A percentile compares a stretch with the other conserved stretches of the same genome.
Evolutionary conservation across 1,284 basidiomycete species (phyloP).

Genomic region (Rhodotorula sp.): DNA sequence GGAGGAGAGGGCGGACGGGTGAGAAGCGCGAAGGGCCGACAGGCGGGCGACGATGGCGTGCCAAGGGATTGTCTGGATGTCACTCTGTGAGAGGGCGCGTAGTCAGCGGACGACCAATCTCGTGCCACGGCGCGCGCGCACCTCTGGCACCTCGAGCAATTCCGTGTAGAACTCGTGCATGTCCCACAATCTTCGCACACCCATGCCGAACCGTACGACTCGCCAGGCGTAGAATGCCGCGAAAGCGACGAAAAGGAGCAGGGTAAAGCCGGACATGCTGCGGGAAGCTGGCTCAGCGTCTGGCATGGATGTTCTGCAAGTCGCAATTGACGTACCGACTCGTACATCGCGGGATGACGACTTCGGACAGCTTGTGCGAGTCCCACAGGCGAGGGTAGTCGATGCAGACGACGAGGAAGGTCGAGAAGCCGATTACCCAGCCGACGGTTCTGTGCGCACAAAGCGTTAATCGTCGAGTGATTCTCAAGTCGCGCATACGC

Average conservation of each 20-base stretch:
- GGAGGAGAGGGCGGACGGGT: slow-evolving; percentile 43
- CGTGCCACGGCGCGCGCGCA: slow-evolving; percentile 42
- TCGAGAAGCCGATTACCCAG: slow-evolving; percentile 95
- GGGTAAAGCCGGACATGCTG: slow-evolving; percentile 73
- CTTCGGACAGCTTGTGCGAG: slow-evolving; percentile 65
- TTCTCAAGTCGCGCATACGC: slow-evolving; percentile 49
- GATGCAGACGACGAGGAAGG: slow-evolving; percentile 90
- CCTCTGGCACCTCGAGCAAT: slow-evolving; percentile 59
- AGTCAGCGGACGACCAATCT: too few relatives aligned
- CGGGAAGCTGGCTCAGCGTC: background rate
- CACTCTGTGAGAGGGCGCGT: slow-evolving; percentile 61
- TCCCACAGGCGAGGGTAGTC: slow-evolving; percentile 71
- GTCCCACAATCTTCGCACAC: slow-evolving; percentile 70
- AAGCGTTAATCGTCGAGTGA: background rate
- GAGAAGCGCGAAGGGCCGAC: slow-evolving; percentile 42
- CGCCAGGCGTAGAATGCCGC: slow-evolving; percentile 70
- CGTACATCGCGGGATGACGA: slow-evolving; percentile 75
- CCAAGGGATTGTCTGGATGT: slow-evolving; percentile 97
- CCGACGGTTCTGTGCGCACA: slow-evolving; percentile 72
- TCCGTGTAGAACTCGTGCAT: slow-evolving; percentile 83
- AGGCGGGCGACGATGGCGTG: slow-evolving; percentile 88
- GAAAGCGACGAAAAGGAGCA: slow-evolving; percentile 76
- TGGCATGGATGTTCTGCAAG: too few relatives aligned
- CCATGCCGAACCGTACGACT: slow-evolving; percentile 53
- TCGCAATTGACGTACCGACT: slow-evolving; percentile 59